Percentiles rank a stretch among this genome's conserved stretches.
Conservation (phyloP, 345 rosid genomes). For the Murraya koenigii region DNA sequence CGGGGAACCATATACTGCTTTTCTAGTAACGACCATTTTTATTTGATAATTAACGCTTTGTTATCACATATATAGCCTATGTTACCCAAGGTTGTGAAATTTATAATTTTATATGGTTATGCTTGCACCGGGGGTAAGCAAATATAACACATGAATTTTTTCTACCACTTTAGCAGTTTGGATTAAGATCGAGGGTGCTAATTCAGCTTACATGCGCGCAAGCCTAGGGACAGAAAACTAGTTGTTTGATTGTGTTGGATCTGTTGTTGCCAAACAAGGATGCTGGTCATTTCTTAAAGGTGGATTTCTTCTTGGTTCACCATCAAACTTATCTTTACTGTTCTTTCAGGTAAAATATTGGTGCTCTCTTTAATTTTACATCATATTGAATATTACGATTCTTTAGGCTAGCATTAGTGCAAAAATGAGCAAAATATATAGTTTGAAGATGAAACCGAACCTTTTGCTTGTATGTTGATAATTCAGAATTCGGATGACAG, state of each 20-base stretch:
- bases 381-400: neutral
- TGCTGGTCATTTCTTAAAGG: slow-evolving; percentile 98
- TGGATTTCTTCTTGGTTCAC: slow-evolving; percentile 58
- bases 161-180: slow-evolving; percentile 39
- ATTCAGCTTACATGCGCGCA: slow-evolving; percentile 51
- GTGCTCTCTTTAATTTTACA: too few species aligned
- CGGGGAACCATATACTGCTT: slow-evolving; percentile 53
- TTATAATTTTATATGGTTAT: neutral
- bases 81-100: neutral
- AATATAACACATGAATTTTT: neutral
- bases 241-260: slow-evolving; percentile 52
- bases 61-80: neutral
- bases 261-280: slow-evolving; percentile 54
- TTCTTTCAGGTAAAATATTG: slow-evolving; percentile 44
- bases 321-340: slow-evolving; percentile 45
- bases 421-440: too few species aligned
- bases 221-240: slow-evolving; percentile 50
- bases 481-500: slow-evolving; percentile 40
- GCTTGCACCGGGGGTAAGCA: neutral
- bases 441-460: neutral
- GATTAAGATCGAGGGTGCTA: slow-evolving; percentile 58
- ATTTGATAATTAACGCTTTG: too few species aligned
- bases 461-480: neutral
- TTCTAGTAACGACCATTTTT: slow-evolving; percentile 45
- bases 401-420: too few species aligned